Evolutionary conservation across 208 protist genomes (phyloP).

Genomic region (Endotrypanum monterogeii): DNA sequence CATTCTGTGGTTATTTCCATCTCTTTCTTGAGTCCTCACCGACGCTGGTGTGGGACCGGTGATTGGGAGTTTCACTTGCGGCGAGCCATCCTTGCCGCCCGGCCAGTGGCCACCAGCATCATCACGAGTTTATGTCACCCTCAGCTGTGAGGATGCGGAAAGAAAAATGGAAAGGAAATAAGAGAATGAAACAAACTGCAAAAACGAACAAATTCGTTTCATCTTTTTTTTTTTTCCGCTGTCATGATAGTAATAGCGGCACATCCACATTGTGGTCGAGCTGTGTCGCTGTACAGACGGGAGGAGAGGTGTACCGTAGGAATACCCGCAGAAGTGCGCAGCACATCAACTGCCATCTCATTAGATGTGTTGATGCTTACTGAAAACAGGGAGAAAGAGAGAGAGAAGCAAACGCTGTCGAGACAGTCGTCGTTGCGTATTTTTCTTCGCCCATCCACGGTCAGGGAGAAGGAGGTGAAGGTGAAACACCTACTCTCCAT

Average conservation of each 20-base stretch:
- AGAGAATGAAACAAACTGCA: too few relatives aligned
- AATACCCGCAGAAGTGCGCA: neutral
- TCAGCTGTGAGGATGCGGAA: neutral
- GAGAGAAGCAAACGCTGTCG: too few relatives aligned
- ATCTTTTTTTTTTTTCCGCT: too few relatives aligned
- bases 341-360: too few relatives aligned
- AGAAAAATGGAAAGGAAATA: neutral
- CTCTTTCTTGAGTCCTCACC: neutral
- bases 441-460: too few relatives aligned
- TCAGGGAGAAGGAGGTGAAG: too few relatives aligned
- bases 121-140: neutral
- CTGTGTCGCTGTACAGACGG: neutral
- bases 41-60: neutral
- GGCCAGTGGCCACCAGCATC: neutral
- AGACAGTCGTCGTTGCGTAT: too few relatives aligned
- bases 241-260: neutral
- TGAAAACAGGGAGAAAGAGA: too few relatives aligned
- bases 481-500: too few relatives aligned
- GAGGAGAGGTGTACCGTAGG: neutral
- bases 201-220: too few relatives aligned
- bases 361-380: neutral
- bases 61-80: neutral
- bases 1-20: neutral
- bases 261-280: too few relatives aligned
- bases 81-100: neutral